These are phyloP conservation scores for Umbelopsis ramanniana DNA, from an alignment of 192 early-diverging fungal species.

Conservation along the genomic window DNA sequence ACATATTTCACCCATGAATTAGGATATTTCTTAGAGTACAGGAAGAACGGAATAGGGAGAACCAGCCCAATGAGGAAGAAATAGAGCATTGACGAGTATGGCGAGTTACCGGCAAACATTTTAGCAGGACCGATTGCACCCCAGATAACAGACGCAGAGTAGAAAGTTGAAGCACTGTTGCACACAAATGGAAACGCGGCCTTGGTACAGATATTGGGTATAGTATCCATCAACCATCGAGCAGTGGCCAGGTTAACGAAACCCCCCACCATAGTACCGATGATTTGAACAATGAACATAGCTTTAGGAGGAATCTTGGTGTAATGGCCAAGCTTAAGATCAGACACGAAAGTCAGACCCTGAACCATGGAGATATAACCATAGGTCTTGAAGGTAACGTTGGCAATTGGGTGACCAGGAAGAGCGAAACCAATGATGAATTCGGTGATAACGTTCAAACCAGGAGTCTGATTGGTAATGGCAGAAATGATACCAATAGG, in stretches of 20 bases:
- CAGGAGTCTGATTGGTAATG: conserved; percentile 76
- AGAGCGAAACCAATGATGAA: conserved; percentile 81
- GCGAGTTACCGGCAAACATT: conserved; percentile 58
- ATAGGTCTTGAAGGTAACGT: conserved; percentile 87
- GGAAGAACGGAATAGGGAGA: conserved; percentile 61
- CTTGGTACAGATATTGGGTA: conserved; percentile 45
- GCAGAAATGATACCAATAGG: conserved; percentile 85
- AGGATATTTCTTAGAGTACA: conserved; percentile 55
- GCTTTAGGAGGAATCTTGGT: conserved; percentile 70
- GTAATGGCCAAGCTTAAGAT: conserved; percentile 85
- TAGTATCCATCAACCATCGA: conserved; percentile 49
- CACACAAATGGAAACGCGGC: conserved; percentile 52
- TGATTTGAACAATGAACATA: conserved; percentile 66
- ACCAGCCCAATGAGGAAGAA: conserved; percentile 59
- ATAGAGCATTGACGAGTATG: conserved; percentile 45
- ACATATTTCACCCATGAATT: conserved; percentile 51
- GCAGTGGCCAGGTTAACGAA: conserved; percentile 57
- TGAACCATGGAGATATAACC: conserved; percentile 83
- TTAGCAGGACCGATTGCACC: conserved; percentile 74
- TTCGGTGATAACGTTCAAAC: conserved; percentile 86
- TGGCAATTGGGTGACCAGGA: conserved; percentile 81
- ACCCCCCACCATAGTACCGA: conserved; percentile 61
- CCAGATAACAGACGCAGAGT: conserved; percentile 74
- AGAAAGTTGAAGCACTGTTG: conserved; percentile 59
- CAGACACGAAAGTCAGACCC: conserved; percentile 68